These are phyloP conservation scores for Ophiosphaerella narmari DNA, from an alignment of 2,329 filamentous ascomycete species.

Conservation along the genomic window DNA sequence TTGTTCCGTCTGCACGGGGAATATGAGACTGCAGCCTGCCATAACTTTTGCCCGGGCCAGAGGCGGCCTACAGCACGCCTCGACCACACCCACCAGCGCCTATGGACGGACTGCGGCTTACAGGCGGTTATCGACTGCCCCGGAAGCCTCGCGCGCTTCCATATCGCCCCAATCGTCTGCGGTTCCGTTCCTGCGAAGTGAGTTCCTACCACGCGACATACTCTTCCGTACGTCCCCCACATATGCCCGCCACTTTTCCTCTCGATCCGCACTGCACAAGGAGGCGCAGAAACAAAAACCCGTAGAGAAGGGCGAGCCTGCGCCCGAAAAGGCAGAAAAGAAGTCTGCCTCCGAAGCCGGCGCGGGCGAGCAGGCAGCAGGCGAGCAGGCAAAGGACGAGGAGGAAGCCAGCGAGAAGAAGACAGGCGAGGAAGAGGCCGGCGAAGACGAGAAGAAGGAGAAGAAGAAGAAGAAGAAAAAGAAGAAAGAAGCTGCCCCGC, in stretches of 20 bases:
- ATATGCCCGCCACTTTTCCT: slow-evolving; percentile 52
- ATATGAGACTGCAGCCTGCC: slow-evolving; percentile 52
- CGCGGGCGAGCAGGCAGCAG: slow-evolving; percentile 39
- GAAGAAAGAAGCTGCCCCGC: slow-evolving; percentile 73
- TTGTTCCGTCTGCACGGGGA: slow-evolving; percentile 23
- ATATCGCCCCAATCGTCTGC: slow-evolving; percentile 25
- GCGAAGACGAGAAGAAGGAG: slow-evolving; percentile 54
- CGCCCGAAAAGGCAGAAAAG: slow-evolving; percentile 42
- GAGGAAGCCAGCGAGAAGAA: slow-evolving; percentile 49
- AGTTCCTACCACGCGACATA: slow-evolving; percentile 46
- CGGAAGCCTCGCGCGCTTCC: slow-evolving; percentile 22
- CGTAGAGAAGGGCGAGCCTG: slow-evolving; percentile 40
- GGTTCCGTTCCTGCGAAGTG: slow-evolving; percentile 49
- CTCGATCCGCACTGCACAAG: slow-evolving; percentile 40
- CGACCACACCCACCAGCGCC: slow-evolving; percentile 44
- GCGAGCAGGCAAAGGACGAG: slow-evolving; percentile 48
- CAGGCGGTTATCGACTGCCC: slow-evolving; percentile 50
- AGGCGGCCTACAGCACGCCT: slow-evolving; percentile 44
- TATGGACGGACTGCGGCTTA: slow-evolving; percentile 55
- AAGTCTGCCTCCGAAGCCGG: slow-evolving; percentile 46
- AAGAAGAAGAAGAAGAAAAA: slow-evolving; percentile 70
- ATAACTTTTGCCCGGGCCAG: slow-evolving; percentile 49
- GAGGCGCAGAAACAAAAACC: slow-evolving; percentile 43
- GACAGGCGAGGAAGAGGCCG: slow-evolving; percentile 52
- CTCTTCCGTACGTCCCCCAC: slow-evolving; percentile 49